A percentile compares a stretch with the other conserved stretches of the same genome.
Conservation (phyloP, 768 basidiomycete species). For the Saitozyma sp. region DNA sequence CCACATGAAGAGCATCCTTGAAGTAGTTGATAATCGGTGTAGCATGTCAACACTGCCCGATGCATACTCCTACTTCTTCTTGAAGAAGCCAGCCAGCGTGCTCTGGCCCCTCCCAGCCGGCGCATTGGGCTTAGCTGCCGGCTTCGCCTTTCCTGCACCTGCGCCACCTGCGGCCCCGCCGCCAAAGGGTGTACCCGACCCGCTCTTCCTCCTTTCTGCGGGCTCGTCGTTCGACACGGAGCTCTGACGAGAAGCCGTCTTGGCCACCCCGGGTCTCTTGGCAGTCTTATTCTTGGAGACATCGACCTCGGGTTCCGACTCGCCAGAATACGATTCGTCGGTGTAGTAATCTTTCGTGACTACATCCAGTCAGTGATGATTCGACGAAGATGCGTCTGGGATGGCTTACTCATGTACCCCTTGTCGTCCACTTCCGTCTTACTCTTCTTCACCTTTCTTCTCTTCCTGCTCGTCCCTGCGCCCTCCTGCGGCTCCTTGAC, state of each 20-base stretch:
- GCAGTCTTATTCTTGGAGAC: constrained; percentile 1
- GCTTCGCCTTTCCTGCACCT: constrained; percentile 8
- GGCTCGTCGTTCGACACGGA: constrained; percentile 9
- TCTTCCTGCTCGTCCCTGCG: constrained; percentile 20
- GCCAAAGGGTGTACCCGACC: constrained; percentile 2
- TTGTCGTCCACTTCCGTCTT: constrained; percentile 31
- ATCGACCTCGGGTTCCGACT: constrained; percentile 13
- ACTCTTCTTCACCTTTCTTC: constrained; percentile 39
- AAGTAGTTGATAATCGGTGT: too few relatives aligned
- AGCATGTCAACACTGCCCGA: too few relatives aligned
- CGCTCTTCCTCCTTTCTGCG: constrained; percentile 1
- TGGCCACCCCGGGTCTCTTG: constrained; percentile 2
- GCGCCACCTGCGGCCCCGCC: not conserved
- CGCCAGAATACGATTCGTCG: constrained; percentile 38
- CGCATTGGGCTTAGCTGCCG: not conserved
- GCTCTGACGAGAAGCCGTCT: constrained; percentile 9
- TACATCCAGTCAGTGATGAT: constrained; percentile 6
- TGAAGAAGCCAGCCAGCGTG: constrained; percentile 46
- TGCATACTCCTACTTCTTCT: constrained; percentile 29
- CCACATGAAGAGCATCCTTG: too few relatives aligned
- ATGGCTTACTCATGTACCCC: constrained; percentile 42
- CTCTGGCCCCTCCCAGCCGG: constrained; percentile 31
- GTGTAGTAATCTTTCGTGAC: constrained; percentile 35
- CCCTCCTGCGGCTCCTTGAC: constrained; percentile 12
- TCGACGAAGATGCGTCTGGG: not conserved